A percentile compares a stretch with the other conserved stretches of the same genome.
These are phyloP conservation scores for Globisporangium nunn DNA, from an alignment of 352 stramenopile genomes.

Conservation along the genomic window DNA sequence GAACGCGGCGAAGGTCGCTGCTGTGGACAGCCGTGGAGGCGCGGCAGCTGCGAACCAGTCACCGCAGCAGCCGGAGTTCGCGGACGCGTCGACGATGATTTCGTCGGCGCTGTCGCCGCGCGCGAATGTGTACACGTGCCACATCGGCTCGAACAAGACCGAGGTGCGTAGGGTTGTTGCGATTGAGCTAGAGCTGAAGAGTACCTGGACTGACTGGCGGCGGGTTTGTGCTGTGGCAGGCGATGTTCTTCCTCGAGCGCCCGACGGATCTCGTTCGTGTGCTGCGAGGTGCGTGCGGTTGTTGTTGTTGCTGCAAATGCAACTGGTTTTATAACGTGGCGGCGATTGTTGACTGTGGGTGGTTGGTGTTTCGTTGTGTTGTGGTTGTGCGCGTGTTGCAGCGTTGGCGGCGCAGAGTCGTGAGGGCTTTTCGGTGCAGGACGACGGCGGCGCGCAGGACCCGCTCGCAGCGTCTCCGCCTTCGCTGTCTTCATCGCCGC, in stretches of 20 bases:
- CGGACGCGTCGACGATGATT: constrained; percentile 10
- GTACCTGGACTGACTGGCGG: no score
- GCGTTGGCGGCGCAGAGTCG: constrained; percentile 52
- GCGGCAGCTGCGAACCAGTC: constrained; percentile 5
- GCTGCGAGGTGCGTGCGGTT: constrained; percentile 30
- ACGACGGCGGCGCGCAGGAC: constrained; percentile 5
- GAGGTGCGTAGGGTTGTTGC: constrained; percentile 28
- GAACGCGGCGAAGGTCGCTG: constrained; percentile 3
- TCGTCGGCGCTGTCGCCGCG: constrained; percentile 31
- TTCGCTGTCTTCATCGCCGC: not conserved
- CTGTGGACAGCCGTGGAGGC: not conserved
- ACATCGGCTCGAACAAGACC: constrained; percentile 66
- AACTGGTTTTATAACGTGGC: no score
- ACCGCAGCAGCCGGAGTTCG: constrained; percentile 9
- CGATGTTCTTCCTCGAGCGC: constrained; percentile 66
- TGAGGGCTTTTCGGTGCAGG: constrained; percentile 24
- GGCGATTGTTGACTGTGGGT: not conserved
- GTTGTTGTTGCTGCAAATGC: not conserved
- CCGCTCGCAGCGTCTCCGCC: not conserved
- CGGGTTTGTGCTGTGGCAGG: constrained; percentile 18
- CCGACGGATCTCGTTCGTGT: constrained; percentile 51
- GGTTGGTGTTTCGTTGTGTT: not conserved
- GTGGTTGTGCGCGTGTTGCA: constrained; percentile 14
- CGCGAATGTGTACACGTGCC: constrained; percentile 62
- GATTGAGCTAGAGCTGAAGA: not conserved